Percentiles rank a stretch among this genome's conserved stretches.
Evolutionary conservation across 768 basidiomycete species (phyloP).

Genomic region (Mycena latifolia): DNA sequence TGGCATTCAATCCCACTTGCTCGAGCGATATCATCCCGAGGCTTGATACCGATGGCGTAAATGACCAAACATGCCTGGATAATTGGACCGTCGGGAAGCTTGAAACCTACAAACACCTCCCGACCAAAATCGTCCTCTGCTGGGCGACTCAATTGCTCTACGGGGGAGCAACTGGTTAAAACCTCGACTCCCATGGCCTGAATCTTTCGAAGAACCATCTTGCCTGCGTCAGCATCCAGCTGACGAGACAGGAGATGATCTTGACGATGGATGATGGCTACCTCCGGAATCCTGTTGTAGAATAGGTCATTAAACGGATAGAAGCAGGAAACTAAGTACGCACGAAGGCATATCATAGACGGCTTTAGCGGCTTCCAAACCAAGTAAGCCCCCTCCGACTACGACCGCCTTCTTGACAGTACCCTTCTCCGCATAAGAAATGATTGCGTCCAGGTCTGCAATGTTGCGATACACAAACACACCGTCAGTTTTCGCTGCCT

Average conservation of each 20-base stretch:
- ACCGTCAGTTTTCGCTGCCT: constrained; percentile 59
- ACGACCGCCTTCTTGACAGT: constrained; percentile 64
- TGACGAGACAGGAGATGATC: constrained; percentile 69
- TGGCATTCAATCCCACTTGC: constrained; percentile 63
- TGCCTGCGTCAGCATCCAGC: constrained; percentile 67
- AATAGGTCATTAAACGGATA: no score
- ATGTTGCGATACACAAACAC: constrained; percentile 82
- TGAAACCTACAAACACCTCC: constrained; percentile 60
- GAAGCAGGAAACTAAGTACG: constrained; percentile 21
- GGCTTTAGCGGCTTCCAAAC: constrained; percentile 82
- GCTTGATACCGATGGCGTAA: constrained; percentile 77
- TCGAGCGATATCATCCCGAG: constrained; percentile 76
- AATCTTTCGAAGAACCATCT: constrained; percentile 71
- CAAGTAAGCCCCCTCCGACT: constrained; percentile 79
- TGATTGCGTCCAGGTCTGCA: constrained; percentile 73
- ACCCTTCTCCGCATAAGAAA: constrained; percentile 64
- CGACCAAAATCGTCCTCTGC: constrained; percentile 41
- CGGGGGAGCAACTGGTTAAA: constrained; percentile 54
- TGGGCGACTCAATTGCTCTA: constrained; percentile 40
- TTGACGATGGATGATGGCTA: constrained; percentile 66
- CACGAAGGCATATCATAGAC: constrained; percentile 65
- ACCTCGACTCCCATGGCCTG: constrained; percentile 71
- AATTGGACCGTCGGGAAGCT: constrained; percentile 59
- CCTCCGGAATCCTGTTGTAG: constrained; percentile 53
- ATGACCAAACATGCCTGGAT: constrained; percentile 68